These are phyloP conservation scores for Rhodomyrtus psidioides DNA, from an alignment of 441 rosid species.

Conservation along the genomic window DNA sequence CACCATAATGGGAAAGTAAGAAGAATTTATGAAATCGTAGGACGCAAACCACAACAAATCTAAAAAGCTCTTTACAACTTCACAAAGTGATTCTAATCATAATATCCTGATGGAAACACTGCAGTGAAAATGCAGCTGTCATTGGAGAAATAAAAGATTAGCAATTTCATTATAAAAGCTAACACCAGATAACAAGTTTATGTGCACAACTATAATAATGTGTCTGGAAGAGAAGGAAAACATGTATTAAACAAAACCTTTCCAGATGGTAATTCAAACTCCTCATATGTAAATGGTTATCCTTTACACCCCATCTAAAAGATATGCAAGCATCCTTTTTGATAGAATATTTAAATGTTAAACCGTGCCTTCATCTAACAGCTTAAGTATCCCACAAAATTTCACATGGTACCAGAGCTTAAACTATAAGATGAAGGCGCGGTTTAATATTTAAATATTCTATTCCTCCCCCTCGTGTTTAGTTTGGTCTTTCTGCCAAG, in stretches of 20 bases:
- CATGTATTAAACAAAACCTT: not conserved
- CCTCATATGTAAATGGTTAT: not conserved
- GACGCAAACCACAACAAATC: not conserved
- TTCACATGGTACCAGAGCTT: too few species aligned
- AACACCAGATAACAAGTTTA: not conserved
- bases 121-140: not conserved
- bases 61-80: not conserved
- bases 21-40: not conserved
- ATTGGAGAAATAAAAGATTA: not conserved
- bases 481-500: too few species aligned
- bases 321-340: not conserved
- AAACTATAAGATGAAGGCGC: too few species aligned
- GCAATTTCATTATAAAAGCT: not conserved
- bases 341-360: not conserved
- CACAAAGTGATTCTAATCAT: not conserved
- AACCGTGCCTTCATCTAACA: too few species aligned
- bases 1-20: not conserved
- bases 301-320: not conserved
- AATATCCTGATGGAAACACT: not conserved
- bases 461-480: too few species aligned
- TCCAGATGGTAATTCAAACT: not conserved
- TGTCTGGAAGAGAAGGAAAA: not conserved
- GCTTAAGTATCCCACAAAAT: too few species aligned
- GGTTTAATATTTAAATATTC: too few species aligned
- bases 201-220: not conserved